Percentiles rank a stretch among this genome's conserved stretches.
phyloP scores from a whole-genome alignment of 768 basidiomycete genomes.

The Boletus reticuloceps region DNA sequence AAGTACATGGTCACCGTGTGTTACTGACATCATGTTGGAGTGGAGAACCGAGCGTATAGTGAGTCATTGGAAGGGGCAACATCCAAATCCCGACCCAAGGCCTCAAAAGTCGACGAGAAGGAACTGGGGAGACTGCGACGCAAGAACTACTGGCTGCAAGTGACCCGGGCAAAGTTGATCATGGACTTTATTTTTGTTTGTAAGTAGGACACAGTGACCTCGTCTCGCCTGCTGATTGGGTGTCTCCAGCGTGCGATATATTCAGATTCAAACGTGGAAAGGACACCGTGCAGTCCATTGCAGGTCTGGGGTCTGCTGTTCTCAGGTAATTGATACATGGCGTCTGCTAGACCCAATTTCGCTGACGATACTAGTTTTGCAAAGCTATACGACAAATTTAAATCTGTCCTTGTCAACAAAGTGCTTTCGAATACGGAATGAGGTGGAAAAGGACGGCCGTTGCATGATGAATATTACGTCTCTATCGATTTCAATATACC shows the following conservation, averaged over 20 bases:
- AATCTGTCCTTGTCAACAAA: slow-evolving; percentile 56
- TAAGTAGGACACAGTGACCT: slow-evolving; percentile 37
- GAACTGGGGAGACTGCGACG: slow-evolving; percentile 65
- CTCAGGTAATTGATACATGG: slow-evolving; percentile 55
- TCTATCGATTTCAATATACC: background rate
- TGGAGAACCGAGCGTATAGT: slow-evolving; percentile 67
- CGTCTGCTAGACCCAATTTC: background rate
- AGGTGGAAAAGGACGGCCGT: background rate
- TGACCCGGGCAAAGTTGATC: slow-evolving; percentile 65
- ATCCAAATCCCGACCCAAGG: slow-evolving; percentile 61
- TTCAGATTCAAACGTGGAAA: slow-evolving; percentile 65
- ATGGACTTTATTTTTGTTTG: slow-evolving; percentile 91
- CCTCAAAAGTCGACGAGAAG: slow-evolving; percentile 60
- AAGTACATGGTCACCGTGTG: background rate
- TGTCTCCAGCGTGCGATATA: slow-evolving; percentile 68
- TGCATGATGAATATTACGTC: background rate
- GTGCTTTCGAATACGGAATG: slow-evolving; percentile 21
- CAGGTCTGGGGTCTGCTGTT: slow-evolving; percentile 67
- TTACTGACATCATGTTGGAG: slow-evolving; percentile 35
- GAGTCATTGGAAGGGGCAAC: slow-evolving; percentile 74
- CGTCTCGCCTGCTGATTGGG: slow-evolving; percentile 5
- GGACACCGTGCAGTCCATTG: slow-evolving; percentile 58
- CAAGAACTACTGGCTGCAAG: slow-evolving; percentile 75
- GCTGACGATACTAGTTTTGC: slow-evolving; percentile 49
- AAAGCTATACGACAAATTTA: slow-evolving; percentile 75